A percentile compares a stretch with the other conserved stretches of the same genome.
Conservation (phyloP, 176 grass and related monocot species). For the Aegilops tauschii region DNA sequence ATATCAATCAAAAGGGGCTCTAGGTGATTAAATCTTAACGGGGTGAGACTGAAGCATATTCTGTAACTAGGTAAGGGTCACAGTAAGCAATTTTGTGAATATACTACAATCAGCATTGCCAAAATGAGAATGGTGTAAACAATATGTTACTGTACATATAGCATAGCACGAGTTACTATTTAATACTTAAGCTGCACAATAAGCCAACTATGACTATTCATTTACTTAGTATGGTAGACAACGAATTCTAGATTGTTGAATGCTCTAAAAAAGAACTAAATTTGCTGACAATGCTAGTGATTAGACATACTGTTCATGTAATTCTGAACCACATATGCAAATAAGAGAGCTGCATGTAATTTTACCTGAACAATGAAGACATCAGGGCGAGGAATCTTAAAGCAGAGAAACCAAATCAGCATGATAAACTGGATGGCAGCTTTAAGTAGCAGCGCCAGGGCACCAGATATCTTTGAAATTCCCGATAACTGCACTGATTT, state of each 20-base stretch:
- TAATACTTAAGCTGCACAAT: background rate
- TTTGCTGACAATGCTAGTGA: background rate
- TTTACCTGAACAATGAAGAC: conserved; percentile 75
- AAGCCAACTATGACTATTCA: background rate
- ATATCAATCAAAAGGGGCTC: background rate
- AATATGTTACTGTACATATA: background rate
- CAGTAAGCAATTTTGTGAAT: background rate
- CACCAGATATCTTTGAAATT: conserved; percentile 86
- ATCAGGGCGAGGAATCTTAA: conserved; percentile 89
- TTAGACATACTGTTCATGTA: background rate
- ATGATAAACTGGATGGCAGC: conserved; percentile 73
- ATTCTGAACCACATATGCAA: background rate
- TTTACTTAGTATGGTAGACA: background rate
- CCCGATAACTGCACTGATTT: conserved; percentile 65
- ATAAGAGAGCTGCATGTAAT: background rate
- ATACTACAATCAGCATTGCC: background rate
- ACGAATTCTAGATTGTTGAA: background rate
- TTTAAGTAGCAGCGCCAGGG: conserved; percentile 82
- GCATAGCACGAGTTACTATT: background rate
- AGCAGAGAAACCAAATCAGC: conserved; percentile 80
- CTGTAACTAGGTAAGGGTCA: background rate
- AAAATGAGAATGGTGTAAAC: background rate
- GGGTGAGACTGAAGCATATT: background rate
- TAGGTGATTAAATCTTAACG: background rate
- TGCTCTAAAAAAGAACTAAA: background rate